Percentiles rank a stretch among this genome's conserved stretches.
These are phyloP conservation scores for Aspergillus avenaceus DNA, from an alignment of 495 filamentous ascomycete genomes.

Conservation along the genomic window DNA sequence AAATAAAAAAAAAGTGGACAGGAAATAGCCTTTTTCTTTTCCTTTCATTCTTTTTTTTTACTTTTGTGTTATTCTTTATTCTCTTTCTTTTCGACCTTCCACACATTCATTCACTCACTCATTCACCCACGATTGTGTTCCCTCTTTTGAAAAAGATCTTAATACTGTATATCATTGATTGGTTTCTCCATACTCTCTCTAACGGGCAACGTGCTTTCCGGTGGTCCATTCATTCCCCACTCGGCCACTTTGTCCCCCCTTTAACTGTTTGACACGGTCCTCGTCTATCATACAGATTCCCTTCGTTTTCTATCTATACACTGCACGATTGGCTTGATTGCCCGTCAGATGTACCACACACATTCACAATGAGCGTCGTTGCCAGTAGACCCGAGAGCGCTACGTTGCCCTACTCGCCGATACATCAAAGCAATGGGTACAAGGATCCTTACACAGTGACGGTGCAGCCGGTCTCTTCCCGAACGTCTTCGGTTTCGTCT, in stretches of 20 bases:
- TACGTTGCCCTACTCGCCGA: slow-evolving; percentile 28
- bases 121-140: no score
- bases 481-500: slow-evolving; percentile 39
- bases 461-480: slow-evolving; percentile 28
- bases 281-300: not conserved
- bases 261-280: not conserved
- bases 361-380: slow-evolving; percentile 36
- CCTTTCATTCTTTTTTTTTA: not conserved
- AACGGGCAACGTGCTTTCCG: slow-evolving; percentile 1
- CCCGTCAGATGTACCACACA: slow-evolving; percentile 8
- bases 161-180: not conserved
- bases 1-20: no score
- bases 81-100: not conserved
- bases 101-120: no score
- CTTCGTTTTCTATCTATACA: not conserved
- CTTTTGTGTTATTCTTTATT: slow-evolving; percentile 8
- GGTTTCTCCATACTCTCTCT: not conserved
- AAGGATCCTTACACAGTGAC: slow-evolving; percentile 25
- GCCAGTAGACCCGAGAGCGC: slow-evolving; percentile 39
- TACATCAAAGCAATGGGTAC: slow-evolving; percentile 20
- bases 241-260: not conserved
- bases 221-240: slow-evolving; percentile 3
- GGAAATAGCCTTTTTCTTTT: not conserved
- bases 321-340: slow-evolving; percentile 5
- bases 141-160: not conserved